A percentile compares a stretch with the other conserved stretches of the same genome.
These are phyloP conservation scores for Ulota crispa DNA, from an alignment of 225 moss, liverwort and hornwort species.

Conservation along the genomic window DNA sequence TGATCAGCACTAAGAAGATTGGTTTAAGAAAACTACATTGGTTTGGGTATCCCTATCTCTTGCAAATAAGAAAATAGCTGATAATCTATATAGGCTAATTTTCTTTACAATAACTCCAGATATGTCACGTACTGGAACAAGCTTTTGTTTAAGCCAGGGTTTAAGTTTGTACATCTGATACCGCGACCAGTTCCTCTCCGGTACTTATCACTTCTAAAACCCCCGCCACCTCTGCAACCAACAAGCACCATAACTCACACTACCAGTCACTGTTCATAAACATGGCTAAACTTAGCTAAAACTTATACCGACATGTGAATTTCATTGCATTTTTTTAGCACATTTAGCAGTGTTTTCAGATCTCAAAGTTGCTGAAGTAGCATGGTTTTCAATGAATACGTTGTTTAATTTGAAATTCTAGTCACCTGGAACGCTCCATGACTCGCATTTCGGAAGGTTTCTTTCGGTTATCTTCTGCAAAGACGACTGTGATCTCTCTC, in stretches of 20 bases:
- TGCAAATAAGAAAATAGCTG: no score
- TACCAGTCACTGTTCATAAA: constrained; percentile 22
- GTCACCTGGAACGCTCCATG: constrained; percentile 75
- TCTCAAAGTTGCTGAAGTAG: background rate
- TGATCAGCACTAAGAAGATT: background rate
- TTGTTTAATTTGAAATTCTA: background rate
- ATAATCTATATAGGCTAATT: background rate
- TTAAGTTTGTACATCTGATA: constrained; percentile 43
- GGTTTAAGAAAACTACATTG: no score
- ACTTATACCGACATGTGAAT: no score
- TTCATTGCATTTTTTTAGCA: no score
- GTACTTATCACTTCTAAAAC: constrained; percentile 43
- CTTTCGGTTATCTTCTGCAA: constrained; percentile 96
- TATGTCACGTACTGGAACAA: background rate
- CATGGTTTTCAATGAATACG: background rate
- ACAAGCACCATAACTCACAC: constrained; percentile 10
- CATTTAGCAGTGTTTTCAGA: no score
- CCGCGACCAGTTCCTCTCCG: constrained; percentile 48
- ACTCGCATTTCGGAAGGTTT: constrained; percentile 98
- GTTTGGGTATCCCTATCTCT: no score
- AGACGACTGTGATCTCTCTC: constrained; percentile 94
- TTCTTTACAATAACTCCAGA: background rate
- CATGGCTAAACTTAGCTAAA: no score
- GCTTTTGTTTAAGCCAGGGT: background rate
- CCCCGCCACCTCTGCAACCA: constrained; percentile 40